These are phyloP conservation scores for Aspergillus oerlinghausenensis DNA, from an alignment of 2,329 filamentous ascomycete genomes.

Conservation along the genomic window DNA sequence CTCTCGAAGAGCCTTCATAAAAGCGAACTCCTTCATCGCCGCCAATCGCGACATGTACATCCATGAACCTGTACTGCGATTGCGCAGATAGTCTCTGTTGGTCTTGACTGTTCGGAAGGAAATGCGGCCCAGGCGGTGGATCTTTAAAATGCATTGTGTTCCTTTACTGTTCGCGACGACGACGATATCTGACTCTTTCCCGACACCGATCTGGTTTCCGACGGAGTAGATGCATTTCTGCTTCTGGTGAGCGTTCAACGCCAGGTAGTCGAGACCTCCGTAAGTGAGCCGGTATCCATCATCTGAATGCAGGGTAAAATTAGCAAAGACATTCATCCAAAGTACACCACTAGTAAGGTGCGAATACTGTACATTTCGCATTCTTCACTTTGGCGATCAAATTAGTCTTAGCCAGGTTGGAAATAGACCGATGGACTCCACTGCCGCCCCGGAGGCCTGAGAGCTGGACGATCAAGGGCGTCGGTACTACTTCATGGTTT, in stretches of 20 bases:
- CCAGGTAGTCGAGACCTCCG: constrained; percentile 95
- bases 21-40: constrained; percentile 89
- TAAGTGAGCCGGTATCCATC: constrained; percentile 97
- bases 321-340: neutral
- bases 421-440: constrained; percentile 82
- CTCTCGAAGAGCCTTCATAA: constrained; percentile 79
- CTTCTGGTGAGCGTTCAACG: constrained; percentile 81
- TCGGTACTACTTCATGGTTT: constrained; percentile 96
- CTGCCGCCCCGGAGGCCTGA: constrained; percentile 72
- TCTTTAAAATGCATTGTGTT: constrained; percentile 80
- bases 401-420: constrained; percentile 82
- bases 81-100: constrained; percentile 90
- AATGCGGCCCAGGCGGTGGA: constrained; percentile 90
- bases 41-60: constrained; percentile 96
- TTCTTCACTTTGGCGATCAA: constrained; percentile 92
- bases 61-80: constrained; percentile 78
- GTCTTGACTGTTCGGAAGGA: constrained; percentile 95
- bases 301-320: constrained; percentile 42
- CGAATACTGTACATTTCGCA: constrained; percentile 62
- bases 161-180: constrained; percentile 80
- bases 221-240: constrained; percentile 81
- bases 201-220: constrained; percentile 89
- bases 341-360: neutral
- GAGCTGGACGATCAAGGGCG: constrained; percentile 77
- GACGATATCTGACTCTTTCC: constrained; percentile 96